Conservation (phyloP, 331 rosid species). For the Telfairia occidentalis region DNA sequence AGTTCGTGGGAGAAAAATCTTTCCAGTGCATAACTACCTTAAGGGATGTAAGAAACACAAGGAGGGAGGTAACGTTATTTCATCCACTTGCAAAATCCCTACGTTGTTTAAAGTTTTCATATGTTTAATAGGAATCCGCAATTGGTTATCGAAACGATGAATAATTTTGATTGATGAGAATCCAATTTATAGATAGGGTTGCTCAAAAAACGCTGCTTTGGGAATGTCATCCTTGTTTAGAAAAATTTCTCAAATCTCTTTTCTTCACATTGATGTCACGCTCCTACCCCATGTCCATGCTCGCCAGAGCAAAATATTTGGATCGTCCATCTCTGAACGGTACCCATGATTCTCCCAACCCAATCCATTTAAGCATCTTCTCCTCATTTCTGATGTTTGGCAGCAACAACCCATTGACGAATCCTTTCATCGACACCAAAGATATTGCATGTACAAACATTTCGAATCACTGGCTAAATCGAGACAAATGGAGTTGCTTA, state of each 20-base stretch:
- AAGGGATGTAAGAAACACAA: slow-evolving; percentile 25
- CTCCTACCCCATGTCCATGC: neutral
- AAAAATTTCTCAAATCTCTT: neutral
- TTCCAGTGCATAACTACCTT: slow-evolving; percentile 40
- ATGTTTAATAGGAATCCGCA: neutral
- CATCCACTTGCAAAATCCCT: neutral
- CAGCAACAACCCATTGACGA: neutral
- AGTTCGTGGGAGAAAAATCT: slow-evolving; percentile 39
- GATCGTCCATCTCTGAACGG: neutral
- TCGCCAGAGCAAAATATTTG: neutral
- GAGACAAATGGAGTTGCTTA: neutral
- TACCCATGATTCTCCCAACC: neutral
- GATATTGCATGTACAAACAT: neutral
- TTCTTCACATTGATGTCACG: neutral
- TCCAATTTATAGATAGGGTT: neutral
- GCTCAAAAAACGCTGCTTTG: neutral
- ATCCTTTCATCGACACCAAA: neutral
- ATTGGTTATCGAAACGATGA: neutral
- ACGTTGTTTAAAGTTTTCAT: neutral
- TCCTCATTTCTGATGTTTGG: neutral
- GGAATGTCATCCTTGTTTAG: neutral
- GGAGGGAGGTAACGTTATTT: slow-evolving; percentile 39
- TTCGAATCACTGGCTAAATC: neutral
- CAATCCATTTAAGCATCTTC: neutral
- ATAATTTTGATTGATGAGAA: neutral